Base-by-base conservation (phyloP, 2,329 filamentous ascomycete species). In the Parafenestella ontariensis region DNA sequence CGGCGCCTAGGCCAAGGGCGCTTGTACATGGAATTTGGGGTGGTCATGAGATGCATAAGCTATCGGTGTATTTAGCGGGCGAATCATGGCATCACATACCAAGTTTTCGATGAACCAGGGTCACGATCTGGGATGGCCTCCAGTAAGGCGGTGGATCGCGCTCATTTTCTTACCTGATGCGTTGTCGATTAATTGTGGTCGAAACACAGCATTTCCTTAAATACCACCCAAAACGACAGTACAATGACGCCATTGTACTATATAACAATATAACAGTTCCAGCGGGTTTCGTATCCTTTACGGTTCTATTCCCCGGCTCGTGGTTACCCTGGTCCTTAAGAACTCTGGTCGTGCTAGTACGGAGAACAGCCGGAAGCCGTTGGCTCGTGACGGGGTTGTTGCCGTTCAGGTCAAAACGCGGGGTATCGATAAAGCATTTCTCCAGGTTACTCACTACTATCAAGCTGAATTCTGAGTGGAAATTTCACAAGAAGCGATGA, bases 361-460 rank as follows among this genome's bases (percentile, higher is more conserved):
- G 51, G 47, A 49, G 53, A 52, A 34, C 34, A 50, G 36, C 58
- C 50, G 45, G 43, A 58, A 56, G 10, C 29, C 48, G 49, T 58
- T 58, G 44, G 45, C 20, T 39, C 45, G 24, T 28, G 24, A 31
- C 58, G 56, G 58, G 46, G 28, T 43, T 59, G 20, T 49, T 61
- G 11, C 58, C 49, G 23, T 46, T 61, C 53, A 46, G 49, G 36
- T 21, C 40, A 52, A 46, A 59, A 59, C 45, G 59, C 56, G 59
- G 59, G 56, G 59, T 59, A 62, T 48, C 20, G 31, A 45, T 29
- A 50, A 46, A 29, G 26, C 18, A 17, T 18, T 44, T 53, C 49
- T 36, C 53, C 49, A 56, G 26, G 21, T 42, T 46, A 23, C 33
- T 29, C 40, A 42, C 28, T 37, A 37, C 37, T 20, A 28, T 17